Evolutionary conservation across 148 eudicot species (phyloP), one percentile per base, ranked within the genome.

Genomic region (Vaccinium myrtillus): DNA sequence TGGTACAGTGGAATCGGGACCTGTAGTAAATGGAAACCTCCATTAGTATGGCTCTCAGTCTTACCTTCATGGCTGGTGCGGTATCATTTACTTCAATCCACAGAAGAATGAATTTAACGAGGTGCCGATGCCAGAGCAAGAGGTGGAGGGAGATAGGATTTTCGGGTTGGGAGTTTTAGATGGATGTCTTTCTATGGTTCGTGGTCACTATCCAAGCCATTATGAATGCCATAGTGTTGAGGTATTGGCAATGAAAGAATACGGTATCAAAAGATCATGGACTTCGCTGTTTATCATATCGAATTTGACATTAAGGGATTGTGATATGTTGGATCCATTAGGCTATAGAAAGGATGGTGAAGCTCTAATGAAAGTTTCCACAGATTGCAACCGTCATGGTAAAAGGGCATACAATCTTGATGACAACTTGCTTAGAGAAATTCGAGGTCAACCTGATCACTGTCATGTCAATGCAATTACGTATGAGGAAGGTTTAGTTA

Each of bases 201-300:
- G 81, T 4, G 5, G 5, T 11, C 46, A 56, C 14, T 5, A 79
- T 79, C 18, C 36, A 10, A 1, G 5, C 15, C 14, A 79, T 10
- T 55, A 10, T 53, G 43, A 79, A 56, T 21, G 81, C 2, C 30
- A 79, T 55, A 19, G 65, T 18, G 16, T 79, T 2, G 81, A 55
- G 81, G 30, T 79, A 4, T 56, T 79, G 81, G 39, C 46, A 30
- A 79, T 55, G 81, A 79, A 25, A 19, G 81, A 79, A 55, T 79
- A 79, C 12, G 81, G 81, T 4, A 27, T 53, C 43, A 19, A 16
- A 75, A 43, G 16, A 1, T 75, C 78, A 2, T 79, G 81, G 81
- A 39, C 58, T 23, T 25, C 1, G 14, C 21, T 79, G 69, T 79
- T 79, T 32, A 59, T 25, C 39, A 13, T 79, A 75, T 75, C 54